Evolutionary conservation across 495 filamentous ascomycete genomes (phyloP), one percentile per base, ranked within the genome.

Genomic region (Podospora fimiseda): DNA sequence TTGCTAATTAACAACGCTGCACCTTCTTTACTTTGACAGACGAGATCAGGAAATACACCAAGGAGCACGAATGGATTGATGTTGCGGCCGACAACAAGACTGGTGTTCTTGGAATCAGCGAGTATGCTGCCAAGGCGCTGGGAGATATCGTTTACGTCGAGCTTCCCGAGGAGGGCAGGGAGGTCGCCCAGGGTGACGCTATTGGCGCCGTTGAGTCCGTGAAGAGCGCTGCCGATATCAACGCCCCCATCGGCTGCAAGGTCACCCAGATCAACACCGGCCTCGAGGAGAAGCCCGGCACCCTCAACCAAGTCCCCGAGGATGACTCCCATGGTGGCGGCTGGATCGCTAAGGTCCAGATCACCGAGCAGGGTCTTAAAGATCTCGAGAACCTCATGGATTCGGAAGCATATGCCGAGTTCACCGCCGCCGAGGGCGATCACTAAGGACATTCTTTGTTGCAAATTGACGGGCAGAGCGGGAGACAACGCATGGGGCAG

Each of bases 31-130:
- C 20, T 20, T 9, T 5, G 37, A 47, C 50, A 81, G 78, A 70
- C 58, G 68, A 70, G 58, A 74, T 84, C 60, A 92, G 93, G 78
- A 89, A 86, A 65, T 98, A 94, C 79, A 97, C 94, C 60, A 83
- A 88, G 68, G 94, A 96, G 61, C 93, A 98, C 76, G 93, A 98
- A 76, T 98, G 94, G 94, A 82, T 98, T 61, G 88, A 95, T 70
- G 74, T 95, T 27, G 81, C 81, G 45, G 81, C 78, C 23, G 83
- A 93, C 71, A 80, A 82, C 57, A 89, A 83, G 61, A 79, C 75
- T 9, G 85, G 78, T 63, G 76, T 72, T 50, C 75, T 97, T 65
- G 93, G 93, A 48, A 94, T 98, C 68, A 90, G 89, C 52, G 74
- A 81, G 53, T 96, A 96, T 75, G 93, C 93, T 24, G 88, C 94